Base-by-base conservation (phyloP, 495 filamentous ascomycete species). In the Penicillium desertorum region DNA sequence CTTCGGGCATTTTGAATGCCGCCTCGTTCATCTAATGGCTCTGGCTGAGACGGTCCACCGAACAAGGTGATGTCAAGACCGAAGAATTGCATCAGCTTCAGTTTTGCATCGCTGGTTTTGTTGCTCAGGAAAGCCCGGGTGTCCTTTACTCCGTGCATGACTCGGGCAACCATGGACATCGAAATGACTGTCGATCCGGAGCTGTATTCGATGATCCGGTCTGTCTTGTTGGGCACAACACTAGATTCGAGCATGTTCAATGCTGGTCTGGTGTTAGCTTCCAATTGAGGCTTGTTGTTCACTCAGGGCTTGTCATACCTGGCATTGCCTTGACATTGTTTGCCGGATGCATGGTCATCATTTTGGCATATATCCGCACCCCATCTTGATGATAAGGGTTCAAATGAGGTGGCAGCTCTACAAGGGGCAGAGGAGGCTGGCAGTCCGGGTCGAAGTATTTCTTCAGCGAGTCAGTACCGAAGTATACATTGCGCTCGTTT, bases 321-420 rank as follows among this genome's bases (percentile, higher is more conserved):
- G 83, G 83, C 65, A 86, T 74, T 5, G 80, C 79, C 56, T 86
- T 86, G 62, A 86, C 83, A 60, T 86, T 86, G 53, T 86, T 81
- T 36, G 83, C 82, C 17, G 83, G 83, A 56, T 83, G 78, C 71
- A 78, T 76, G 17, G 80, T 83, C 75, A 86, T 77, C 80, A 86
- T 79, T 69, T 86, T 86, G 14, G 83, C 83, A 61, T 83, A 86
- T 49, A 86, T 83, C 17, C 82, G 76, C 11, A 86, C 80, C 4
- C 79, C 81, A 79, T 86, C 81, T 25, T 75, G 30, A 27, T 74
- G 66, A 47, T 76, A 81, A 10, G 83, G 83, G 56, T 86, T 86
- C 56, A 86, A 64, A 41, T 72, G 62, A 34, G 71, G 70, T 7
- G 83, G 83, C 4, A 86, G 67, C 67, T 86, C 83, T 16, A 86